Percentiles rank a stretch among this genome's conserved stretches.
Evolutionary conservation across 352 stramenopile species (phyloP).

Genomic region (Phytophthora syringae): DNA sequence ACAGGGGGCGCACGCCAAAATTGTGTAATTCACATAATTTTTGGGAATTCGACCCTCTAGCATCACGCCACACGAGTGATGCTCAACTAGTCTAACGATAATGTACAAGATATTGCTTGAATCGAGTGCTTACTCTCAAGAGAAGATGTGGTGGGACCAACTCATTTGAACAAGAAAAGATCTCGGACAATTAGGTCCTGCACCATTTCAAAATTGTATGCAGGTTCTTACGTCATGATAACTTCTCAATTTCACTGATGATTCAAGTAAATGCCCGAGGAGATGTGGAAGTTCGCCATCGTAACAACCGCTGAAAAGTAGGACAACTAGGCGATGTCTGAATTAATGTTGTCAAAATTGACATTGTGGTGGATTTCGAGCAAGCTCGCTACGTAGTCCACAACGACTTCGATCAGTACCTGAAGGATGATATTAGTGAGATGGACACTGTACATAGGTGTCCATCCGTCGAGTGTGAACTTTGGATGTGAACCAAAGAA

Average conservation of each 20-base stretch:
- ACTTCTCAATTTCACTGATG: not conserved
- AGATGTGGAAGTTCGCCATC: constrained; percentile 32
- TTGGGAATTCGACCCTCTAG: too few relatives aligned
- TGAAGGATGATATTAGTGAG: constrained; percentile 17
- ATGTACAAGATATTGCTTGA: constrained; percentile 4
- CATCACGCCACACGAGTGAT: too few relatives aligned
- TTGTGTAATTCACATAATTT: too few relatives aligned
- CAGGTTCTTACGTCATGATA: not conserved
- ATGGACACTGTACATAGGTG: not conserved
- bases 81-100: too few relatives aligned
- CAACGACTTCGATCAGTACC: constrained; percentile 25
- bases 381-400: constrained; percentile 33
- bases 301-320: constrained; percentile 21
- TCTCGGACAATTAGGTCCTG: not conserved
- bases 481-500: constrained; percentile 43
- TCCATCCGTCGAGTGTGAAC: constrained; percentile 28
- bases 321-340: constrained; percentile 22
- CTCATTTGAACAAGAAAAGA: not conserved
- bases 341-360: constrained; percentile 30
- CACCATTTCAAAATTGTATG: not conserved
- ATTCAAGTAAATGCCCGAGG: constrained; percentile 22
- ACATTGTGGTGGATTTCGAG: constrained; percentile 28
- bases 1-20: too few relatives aligned
- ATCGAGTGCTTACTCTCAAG: constrained; percentile 10
- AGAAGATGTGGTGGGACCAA: constrained; percentile 12